These are phyloP conservation scores for Linderniella brevidens DNA, from an alignment of 257 asterid species.

Conservation along the genomic window DNA sequence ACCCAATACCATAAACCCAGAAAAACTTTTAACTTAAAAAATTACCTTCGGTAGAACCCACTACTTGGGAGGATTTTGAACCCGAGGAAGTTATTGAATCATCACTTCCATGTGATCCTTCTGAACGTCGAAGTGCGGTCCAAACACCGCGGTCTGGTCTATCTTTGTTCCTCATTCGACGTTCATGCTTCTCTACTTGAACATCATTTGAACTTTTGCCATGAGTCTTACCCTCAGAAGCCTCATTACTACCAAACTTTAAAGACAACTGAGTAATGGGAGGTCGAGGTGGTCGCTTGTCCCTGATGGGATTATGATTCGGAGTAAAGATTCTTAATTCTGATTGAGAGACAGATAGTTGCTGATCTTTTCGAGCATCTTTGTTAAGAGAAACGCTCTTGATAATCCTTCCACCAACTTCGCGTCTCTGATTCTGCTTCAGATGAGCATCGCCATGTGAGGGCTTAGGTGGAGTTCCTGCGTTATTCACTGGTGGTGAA, in stretches of 20 bases:
- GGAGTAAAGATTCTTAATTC: constrained; percentile 22
- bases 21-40: not conserved
- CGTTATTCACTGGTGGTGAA: constrained; percentile 23
- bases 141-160: constrained; percentile 82
- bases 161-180: constrained; percentile 46
- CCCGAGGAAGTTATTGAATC: constrained; percentile 42
- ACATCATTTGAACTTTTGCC: constrained; percentile 18
- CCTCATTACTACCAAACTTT: constrained; percentile 30
- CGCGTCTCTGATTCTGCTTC: constrained; percentile 41
- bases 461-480: constrained; percentile 18
- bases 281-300: constrained; percentile 50
- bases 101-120: constrained; percentile 45
- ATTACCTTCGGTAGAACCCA: constrained; percentile 45
- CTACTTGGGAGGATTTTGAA: constrained; percentile 33
- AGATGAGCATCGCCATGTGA: constrained; percentile 17
- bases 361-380: constrained; percentile 35
- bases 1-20: not conserved
- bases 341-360: constrained; percentile 20
- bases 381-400: constrained; percentile 41
- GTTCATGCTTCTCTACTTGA: constrained; percentile 39
- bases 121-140: constrained; percentile 56
- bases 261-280: constrained; percentile 25
- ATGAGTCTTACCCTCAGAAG: constrained; percentile 26
- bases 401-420: constrained; percentile 50
- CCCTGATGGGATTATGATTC: constrained; percentile 37